Evolutionary conservation across 169 alveolate genomes (phyloP), one percentile per base, ranked within the genome.

Genomic region (Plasmodium coatneyi): DNA sequence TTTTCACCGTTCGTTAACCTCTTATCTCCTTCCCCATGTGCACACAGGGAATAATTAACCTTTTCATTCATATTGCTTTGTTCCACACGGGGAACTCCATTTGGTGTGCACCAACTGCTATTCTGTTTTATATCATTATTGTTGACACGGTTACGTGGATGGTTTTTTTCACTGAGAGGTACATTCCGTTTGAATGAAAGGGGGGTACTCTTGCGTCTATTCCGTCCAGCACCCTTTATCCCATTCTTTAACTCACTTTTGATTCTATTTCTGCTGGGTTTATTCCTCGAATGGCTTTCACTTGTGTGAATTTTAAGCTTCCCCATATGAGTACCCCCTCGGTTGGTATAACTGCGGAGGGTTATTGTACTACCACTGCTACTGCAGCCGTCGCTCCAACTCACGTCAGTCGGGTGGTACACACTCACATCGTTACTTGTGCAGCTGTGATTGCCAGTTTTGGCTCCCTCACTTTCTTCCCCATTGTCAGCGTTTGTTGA

Each of bases 401-500:
- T n/a, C 7, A 36, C 4, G 34, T 66, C 76, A 1, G 76, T 66
- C 9, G 36, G 30, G 36, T 66, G 76, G 76, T 66, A 28, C 36
- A 14, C 36, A 22, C 36, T 66, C 36, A 66, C 76, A 66, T 66
- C 30, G 16, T 22, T 66, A 66, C 76, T 28, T 66, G 41, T 22
- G 76, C 76, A 25, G 32, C 34, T 66, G 76, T 28, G 30, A 3
- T 19, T 66, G 76, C 76, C n/a, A 22, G 7, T 66, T 66, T 19
- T 14, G 12, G 76, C n/a, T 6, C 36, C n/a, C 1, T 82, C 90
- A 30, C 41, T 56, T 5, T 25, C 34, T 22, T 84, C 66, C 22
- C 54, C 93, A 70, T 84, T 49, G 54, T 76, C 84, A 32, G 12
- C 22, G 25, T 30, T 74, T 3, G 84, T 52, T 52, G 83, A 14